Conservation (phyloP, 2,329 filamentous ascomycete genomes). For the Diplocarpon mali region DNA sequence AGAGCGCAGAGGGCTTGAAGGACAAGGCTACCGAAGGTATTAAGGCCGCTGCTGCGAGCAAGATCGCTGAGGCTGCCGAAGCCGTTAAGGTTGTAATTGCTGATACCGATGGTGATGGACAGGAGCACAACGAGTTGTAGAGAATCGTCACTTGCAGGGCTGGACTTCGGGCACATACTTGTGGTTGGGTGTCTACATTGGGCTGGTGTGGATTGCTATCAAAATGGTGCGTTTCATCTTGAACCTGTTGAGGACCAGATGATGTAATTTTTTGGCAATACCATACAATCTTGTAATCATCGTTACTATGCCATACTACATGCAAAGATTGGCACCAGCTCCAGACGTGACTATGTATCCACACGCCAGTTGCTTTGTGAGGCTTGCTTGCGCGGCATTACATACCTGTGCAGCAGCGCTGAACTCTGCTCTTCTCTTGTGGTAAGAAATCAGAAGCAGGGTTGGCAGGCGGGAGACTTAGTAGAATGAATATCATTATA, state of each 20-base stretch:
- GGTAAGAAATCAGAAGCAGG: too few species aligned
- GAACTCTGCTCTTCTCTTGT: too few species aligned
- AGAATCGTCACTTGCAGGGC: constrained; percentile 5
- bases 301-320: too few species aligned
- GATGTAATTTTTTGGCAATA: background rate
- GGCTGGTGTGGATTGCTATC: background rate
- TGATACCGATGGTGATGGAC: constrained; percentile 42
- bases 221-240: background rate
- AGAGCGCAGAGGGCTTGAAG: constrained; percentile 21
- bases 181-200: background rate
- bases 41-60: constrained; percentile 33
- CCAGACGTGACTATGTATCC: too few species aligned
- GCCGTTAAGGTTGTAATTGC: constrained; percentile 40
- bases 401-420: too few species aligned
- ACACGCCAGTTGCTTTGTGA: too few species aligned
- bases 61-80: constrained; percentile 40
- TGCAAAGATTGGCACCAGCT: too few species aligned
- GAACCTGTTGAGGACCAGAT: background rate
- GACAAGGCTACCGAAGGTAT: constrained; percentile 24
- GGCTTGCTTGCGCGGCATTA: too few species aligned
- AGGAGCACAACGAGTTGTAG: constrained; percentile 52
- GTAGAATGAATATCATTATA: too few species aligned
- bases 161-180: background rate
- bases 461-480: too few species aligned
- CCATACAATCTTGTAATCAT: background rate